Base-by-base conservation (phyloP, 768 basidiomycete species). In the Naganishia onofrii region DNA sequence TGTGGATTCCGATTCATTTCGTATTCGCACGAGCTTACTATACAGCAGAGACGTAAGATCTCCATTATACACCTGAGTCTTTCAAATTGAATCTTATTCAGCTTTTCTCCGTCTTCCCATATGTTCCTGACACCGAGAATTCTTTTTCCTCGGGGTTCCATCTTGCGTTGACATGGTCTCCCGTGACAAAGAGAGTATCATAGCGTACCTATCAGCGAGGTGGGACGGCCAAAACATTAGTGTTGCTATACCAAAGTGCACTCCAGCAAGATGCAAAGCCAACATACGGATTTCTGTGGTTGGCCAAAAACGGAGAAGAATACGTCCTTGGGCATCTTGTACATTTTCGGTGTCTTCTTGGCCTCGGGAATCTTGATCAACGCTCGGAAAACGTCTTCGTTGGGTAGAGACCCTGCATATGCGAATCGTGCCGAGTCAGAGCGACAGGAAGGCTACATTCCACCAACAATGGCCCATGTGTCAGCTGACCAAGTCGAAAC, bases 331-430 rank as follows among this genome's bases (percentile, higher is more conserved):
- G 60, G 42, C 60, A 63, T 46, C 42, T 63, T 63, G 60, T 44
- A 63, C 36, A 63, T 34, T 42, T 63, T 63, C 10, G 36, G 60
- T 42, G 32, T 42, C 42, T 44, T 63, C 26, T 63, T 42, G 1
- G 2, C 12, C n/a, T 36, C 60, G 8, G 60, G 42, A 44, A 63
- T 15, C 6, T 26, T 42, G 2, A 63, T 26, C 4, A 44, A n/a
- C 1, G 42, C 38, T 42, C 60, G 60, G 21, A 63, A 63, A 1
- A 63, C 26, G 26, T 63, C 21, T 29, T 63, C 60, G 19, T 63
- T 63, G 23, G 60, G 60, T 23, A 63, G 38, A 4, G 23, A 26
- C 2, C 23, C 28, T 26, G 21, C 2, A 29, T 44, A 26, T 26
- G 32, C 6, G 32, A 58, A 58, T 34, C 32, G 4, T 58, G 57